These are phyloP conservation scores for Sordariomycetes sp. DNA, from an alignment of 2,329 filamentous ascomycete genomes.

Conservation along the genomic window DNA sequence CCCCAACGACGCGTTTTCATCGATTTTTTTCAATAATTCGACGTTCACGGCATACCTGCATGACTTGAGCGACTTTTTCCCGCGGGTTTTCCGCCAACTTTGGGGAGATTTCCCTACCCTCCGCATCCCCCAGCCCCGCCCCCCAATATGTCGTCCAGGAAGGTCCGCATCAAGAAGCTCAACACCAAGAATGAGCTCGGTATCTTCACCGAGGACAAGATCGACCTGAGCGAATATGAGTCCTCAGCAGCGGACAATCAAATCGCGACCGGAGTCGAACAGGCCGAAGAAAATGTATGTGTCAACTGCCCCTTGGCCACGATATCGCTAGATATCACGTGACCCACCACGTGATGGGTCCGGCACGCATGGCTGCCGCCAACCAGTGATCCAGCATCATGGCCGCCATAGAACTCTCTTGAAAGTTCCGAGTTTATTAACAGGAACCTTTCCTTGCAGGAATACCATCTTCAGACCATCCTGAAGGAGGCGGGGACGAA, in stretches of 20 bases:
- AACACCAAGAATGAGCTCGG: constrained; percentile 81
- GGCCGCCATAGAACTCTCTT: not conserved
- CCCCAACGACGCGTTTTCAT: constrained; percentile 31
- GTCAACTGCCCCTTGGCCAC: constrained; percentile 9
- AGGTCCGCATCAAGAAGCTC: constrained; percentile 81
- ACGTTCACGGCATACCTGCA: constrained; percentile 47
- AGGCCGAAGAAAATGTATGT: constrained; percentile 94
- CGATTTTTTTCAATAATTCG: constrained; percentile 34
- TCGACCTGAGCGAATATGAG: constrained; percentile 80
- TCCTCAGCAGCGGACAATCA: constrained; percentile 69
- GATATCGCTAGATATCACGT: constrained; percentile 29
- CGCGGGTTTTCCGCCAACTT: constrained; percentile 45
- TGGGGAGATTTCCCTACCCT: constrained; percentile 16
- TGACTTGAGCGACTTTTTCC: constrained; percentile 53
- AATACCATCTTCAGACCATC: constrained; percentile 90
- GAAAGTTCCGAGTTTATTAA: not conserved
- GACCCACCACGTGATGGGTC: constrained; percentile 29
- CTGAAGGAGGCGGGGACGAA: constrained; percentile 44
- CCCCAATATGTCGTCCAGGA: constrained; percentile 46
- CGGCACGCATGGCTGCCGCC: not conserved
- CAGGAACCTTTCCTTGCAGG: constrained; percentile 40
- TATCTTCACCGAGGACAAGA: constrained; percentile 81
- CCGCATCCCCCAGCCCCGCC: constrained; percentile 9
- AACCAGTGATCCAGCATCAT: not conserved
- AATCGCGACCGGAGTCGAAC: constrained; percentile 95